Percentiles rank a stretch among this genome's conserved stretches.
Conservation (phyloP, 352 stramenopile genomes). For the Globisporangium paddicum region DNA sequence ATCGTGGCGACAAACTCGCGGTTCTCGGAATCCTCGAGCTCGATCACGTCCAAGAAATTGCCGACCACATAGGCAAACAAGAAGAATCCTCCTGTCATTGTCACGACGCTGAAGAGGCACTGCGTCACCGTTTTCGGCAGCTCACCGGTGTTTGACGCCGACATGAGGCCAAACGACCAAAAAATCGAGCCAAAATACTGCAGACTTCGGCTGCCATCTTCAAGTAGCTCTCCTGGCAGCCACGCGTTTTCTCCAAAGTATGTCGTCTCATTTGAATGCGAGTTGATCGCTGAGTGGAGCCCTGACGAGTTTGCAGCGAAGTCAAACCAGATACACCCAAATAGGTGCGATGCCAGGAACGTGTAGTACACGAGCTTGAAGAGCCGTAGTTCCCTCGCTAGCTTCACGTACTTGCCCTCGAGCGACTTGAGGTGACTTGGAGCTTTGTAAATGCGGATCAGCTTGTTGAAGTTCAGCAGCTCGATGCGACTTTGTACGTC, state of each 20-base stretch:
- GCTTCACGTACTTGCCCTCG: constrained; percentile 46
- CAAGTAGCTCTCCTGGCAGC: constrained; percentile 21
- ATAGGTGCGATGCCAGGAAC: constrained; percentile 44
- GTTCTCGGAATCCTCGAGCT: constrained; percentile 54
- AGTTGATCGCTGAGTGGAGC: constrained; percentile 18
- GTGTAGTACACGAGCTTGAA: constrained; percentile 56
- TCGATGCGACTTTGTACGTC: constrained; percentile 17
- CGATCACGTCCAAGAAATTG: constrained; percentile 54
- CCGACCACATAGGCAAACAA: constrained; percentile 57
- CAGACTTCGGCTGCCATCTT: constrained; percentile 16
- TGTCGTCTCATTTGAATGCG: neutral
- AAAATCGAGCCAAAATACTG: constrained; percentile 50
- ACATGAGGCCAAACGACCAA: constrained; percentile 56
- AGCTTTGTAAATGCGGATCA: constrained; percentile 46
- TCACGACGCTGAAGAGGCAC: constrained; percentile 49
- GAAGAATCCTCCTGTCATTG: constrained; percentile 59
- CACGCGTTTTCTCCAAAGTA: constrained; percentile 30
- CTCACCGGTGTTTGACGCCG: constrained; percentile 46
- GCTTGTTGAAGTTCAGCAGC: constrained; percentile 51
- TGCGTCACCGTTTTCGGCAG: constrained; percentile 40
- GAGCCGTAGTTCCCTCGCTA: constrained; percentile 43
- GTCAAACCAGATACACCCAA: constrained; percentile 58
- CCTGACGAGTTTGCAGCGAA: constrained; percentile 47
- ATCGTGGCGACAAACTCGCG: constrained; percentile 54
- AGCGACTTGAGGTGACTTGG: constrained; percentile 40